Conservation (phyloP, 768 basidiomycete species). For the Collybia sp. region DNA sequence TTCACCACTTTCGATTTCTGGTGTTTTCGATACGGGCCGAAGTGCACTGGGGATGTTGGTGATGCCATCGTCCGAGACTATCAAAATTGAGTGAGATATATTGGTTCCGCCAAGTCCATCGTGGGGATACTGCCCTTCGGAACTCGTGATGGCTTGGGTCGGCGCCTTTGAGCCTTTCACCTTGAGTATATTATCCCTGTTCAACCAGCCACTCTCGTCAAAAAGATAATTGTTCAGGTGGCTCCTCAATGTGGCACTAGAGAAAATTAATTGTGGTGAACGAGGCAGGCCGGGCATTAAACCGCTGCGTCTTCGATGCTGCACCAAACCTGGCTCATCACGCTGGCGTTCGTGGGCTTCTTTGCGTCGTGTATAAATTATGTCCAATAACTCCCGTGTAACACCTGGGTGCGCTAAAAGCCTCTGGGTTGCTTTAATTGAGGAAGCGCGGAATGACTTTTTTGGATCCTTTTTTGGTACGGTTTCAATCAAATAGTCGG, state of each 20-base stretch:
- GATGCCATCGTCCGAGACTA: constrained; percentile 53
- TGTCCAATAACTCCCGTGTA: constrained; percentile 55
- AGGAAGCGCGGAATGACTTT: constrained; percentile 30
- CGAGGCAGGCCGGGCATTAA: constrained; percentile 4
- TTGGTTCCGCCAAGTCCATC: constrained; percentile 14
- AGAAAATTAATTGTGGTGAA: constrained; percentile 57
- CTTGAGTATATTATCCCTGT: constrained; percentile 34
- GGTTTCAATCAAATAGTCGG: constrained; percentile 64
- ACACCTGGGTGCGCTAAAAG: constrained; percentile 50
- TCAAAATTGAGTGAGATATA: constrained; percentile 51
- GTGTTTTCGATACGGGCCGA: not conserved
- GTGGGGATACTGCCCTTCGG: constrained; percentile 3
- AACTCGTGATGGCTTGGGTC: constrained; percentile 4
- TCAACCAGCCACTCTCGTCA: constrained; percentile 56
- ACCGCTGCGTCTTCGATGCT: constrained; percentile 10
- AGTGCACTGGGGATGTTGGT: constrained; percentile 51
- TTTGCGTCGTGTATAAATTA: constrained; percentile 40
- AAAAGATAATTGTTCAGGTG: constrained; percentile 51
- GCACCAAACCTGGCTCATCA: constrained; percentile 16
- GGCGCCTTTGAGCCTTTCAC: constrained; percentile 23
- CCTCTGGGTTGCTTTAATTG: constrained; percentile 34
- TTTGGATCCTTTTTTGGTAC: constrained; percentile 35
- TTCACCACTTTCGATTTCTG: constrained; percentile 6
- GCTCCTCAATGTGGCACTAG: constrained; percentile 66
- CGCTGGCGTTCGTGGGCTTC: constrained; percentile 19